phyloP scores from a whole-genome alignment of 129 eudicot species.

The Saussurea involucrata region DNA sequence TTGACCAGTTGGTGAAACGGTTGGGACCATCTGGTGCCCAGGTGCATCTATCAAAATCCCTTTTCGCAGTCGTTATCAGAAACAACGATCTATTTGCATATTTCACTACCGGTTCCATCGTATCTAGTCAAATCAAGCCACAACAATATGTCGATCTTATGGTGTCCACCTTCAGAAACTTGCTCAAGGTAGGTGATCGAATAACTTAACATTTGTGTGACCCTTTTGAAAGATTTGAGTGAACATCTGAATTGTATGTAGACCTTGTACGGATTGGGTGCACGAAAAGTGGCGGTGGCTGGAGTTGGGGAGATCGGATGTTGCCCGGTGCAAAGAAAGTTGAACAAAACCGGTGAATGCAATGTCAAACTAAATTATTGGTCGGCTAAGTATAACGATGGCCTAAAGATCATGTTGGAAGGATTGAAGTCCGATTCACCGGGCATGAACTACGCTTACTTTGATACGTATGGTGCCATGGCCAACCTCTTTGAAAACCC shows the following conservation, averaged over 20 bases:
- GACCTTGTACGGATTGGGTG: slow-evolving; percentile 57
- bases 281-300: slow-evolving; percentile 40
- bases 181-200: slow-evolving; percentile 47
- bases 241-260: background rate
- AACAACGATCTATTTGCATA: slow-evolving; percentile 68
- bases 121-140: slow-evolving; percentile 27
- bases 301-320: slow-evolving; percentile 75
- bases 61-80: slow-evolving; percentile 58
- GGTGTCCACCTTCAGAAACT: slow-evolving; percentile 39
- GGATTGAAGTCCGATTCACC: slow-evolving; percentile 37
- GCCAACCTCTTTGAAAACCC: slow-evolving; percentile 46
- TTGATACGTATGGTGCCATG: slow-evolving; percentile 58
- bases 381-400: slow-evolving; percentile 62
- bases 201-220: background rate
- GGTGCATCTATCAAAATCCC: slow-evolving; percentile 47
- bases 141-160: slow-evolving; percentile 55
- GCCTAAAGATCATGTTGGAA: slow-evolving; percentile 34
- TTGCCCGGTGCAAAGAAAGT: slow-evolving; percentile 51
- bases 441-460: slow-evolving; percentile 49
- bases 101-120: slow-evolving; percentile 28
- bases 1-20: slow-evolving; percentile 26
- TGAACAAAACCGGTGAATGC: slow-evolving; percentile 44
- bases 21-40: slow-evolving; percentile 45
- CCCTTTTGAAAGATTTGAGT: background rate
- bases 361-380: slow-evolving; percentile 42